Base-by-base conservation (phyloP, 2,329 filamentous ascomycete species). In the Epichloe hybrida region DNA sequence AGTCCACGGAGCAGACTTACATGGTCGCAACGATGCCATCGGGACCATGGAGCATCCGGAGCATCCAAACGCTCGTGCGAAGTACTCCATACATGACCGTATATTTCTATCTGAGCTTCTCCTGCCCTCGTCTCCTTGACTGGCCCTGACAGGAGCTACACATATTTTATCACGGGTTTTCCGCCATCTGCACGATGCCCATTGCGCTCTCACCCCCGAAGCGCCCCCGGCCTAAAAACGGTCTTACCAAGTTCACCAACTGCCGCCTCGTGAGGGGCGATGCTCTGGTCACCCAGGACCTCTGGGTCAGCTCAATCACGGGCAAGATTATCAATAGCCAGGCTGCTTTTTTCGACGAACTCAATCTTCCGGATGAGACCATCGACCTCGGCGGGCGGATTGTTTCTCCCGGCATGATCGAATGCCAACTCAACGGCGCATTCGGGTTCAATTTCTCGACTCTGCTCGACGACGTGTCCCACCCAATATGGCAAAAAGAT, bases 401-500 rank as follows among this genome's bases (percentile, higher is more conserved):
- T 57, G 65, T 96, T 20, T 81, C 86, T 0, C 88, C 90, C 0
- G 90, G 90, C 27, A 76, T 96, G 62, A 93, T 96, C 59, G 90
- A 96, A 57, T 84, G 85, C 49, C 90, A 96, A 67, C 81, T 96
- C 58, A 96, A 96, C 61, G 90, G 90, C 46, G 89, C 86, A 9
- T 91, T 89, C 61, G 89, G 89, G 51, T 94, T 95, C 72, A 91
- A 95, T 71, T 95, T 94, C 66, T 93, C 88, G 3, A 80, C 81
- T 1, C 73, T 88, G 9, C 80, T 86, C n/a, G 75, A 82, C 15
- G 79, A 84, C 59, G 80, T 77, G 67, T 69, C 73, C 34, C 17
- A 17, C 73, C 34, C 17, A 17, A 48, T 95, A 94, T 60, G 77
- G 79, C 52, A 84, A 87, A 64, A 81, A 80, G n/a, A 70, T 95